A percentile compares a stretch with the other conserved stretches of the same genome.
Evolutionary conservation across 257 asterid genomes (phyloP).

Genomic region (Solanum verrucosum): DNA sequence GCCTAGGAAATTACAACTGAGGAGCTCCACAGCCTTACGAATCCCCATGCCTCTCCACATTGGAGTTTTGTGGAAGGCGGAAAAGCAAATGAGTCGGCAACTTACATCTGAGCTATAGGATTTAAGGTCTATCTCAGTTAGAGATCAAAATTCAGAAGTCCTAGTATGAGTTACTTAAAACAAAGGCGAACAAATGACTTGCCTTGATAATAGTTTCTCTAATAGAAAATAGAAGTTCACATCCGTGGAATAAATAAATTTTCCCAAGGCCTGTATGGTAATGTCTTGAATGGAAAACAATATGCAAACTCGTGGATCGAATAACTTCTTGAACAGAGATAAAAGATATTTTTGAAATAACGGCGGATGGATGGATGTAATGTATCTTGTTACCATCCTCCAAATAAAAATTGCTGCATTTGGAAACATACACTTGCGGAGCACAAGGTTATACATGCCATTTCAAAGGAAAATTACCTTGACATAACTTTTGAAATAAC

Average conservation of each 20-base stretch:
- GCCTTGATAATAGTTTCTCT: background rate
- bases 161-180: background rate
- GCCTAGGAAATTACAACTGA: background rate
- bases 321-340: background rate
- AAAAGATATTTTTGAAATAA: background rate
- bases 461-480: slow-evolving; percentile 47
- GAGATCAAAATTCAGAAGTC: background rate
- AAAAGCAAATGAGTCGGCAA: background rate
- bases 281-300: background rate
- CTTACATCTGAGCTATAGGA: background rate
- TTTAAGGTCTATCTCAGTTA: background rate
- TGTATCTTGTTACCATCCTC: background rate
- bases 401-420: background rate
- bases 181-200: background rate
- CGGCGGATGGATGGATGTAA: background rate
- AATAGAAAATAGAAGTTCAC: background rate
- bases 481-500: slow-evolving; percentile 72
- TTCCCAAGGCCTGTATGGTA: background rate
- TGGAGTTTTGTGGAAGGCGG: background rate
- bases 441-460: background rate
- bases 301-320: background rate
- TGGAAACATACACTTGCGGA: background rate
- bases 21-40: background rate
- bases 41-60: background rate
- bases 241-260: background rate